phyloP scores from a whole-genome alignment of 2,329 filamentous ascomycete species.

The Rutstroemia sydowiana region DNA sequence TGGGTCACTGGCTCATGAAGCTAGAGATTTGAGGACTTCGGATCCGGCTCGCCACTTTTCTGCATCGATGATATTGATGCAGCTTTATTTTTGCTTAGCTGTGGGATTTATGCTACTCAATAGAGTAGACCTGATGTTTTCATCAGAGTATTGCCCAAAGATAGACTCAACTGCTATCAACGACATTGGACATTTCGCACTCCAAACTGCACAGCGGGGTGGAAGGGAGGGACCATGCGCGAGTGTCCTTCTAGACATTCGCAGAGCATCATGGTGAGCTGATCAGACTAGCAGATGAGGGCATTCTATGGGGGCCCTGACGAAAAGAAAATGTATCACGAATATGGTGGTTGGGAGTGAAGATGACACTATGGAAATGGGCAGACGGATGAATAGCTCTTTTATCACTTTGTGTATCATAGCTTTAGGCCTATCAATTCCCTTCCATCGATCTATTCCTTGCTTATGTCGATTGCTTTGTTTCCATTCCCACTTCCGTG shows the following conservation, averaged over 20 bases:
- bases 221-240: conserved; percentile 29
- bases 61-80: conserved; percentile 21
- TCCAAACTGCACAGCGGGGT: conserved; percentile 26
- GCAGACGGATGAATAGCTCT: conserved; percentile 10
- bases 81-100: conserved; percentile 24
- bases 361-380: neutral
- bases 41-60: conserved; percentile 6
- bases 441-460: conserved; percentile 11
- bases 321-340: conserved; percentile 12
- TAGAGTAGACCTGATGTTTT: conserved; percentile 23
- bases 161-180: conserved; percentile 23
- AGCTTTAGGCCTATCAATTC: conserved; percentile 21
- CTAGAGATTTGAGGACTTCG: conserved; percentile 18
- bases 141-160: conserved; percentile 22
- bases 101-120: conserved; percentile 14
- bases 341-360: conserved; percentile 10
- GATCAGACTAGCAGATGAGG: conserved; percentile 23
- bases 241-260: conserved; percentile 17
- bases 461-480: neutral
- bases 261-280: conserved; percentile 22
- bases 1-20: conserved; percentile 17
- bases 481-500: neutral
- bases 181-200: conserved; percentile 24
- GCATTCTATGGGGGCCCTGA: conserved; percentile 10
- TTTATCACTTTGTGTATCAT: conserved; percentile 24